Evolutionary conservation across 2,329 filamentous ascomycete genomes (phyloP), one percentile per base, ranked within the genome.

Genomic region (Paecilomyces fulvus): DNA sequence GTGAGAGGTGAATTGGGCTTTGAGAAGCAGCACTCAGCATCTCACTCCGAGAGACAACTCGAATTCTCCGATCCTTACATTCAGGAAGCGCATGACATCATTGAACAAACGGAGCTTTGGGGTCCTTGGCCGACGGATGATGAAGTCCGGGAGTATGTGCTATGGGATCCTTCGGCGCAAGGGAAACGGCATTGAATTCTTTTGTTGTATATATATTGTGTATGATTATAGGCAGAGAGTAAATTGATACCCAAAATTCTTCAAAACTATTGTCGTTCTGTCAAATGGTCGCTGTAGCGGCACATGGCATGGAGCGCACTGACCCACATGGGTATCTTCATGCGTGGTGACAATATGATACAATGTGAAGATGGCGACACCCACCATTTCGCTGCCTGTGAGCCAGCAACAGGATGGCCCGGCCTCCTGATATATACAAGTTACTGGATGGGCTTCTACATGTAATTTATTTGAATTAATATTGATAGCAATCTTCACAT

Each of bases 71-170:
- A 72, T 56, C 56, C 62, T 17, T 59, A 64, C 28, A 52, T 72
- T 52, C 62, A 70, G 56, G 67, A 73, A 57, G 71, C 72, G 56
- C 67, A 69, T 61, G 65, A 70, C 50, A 68, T 75, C 48, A 62
- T 77, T 59, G 65, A 67, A 43, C 58, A 61, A 51, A 70, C 70
- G 17, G 60, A 61, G 17, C 55, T 63, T 17, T 75, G 71, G 73
- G 69, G 66, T 17, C 63, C 68, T 17, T 77, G 75, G 75, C 74
- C 75, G 11, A 71, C 64, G 52, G 69, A 75, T 57, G 65, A 68
- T 25, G 75, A 77, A 56, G 67, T 76, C 50, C 57, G 63, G 54
- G 63, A 68, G 23, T 77, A 77, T 62, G 53, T 64, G 37, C 52
- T 55, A 30, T 61, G 61, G 59, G 33, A 43, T 37, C 28, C 30